Evolutionary conservation across 148 eudicot species (phyloP).

Genomic region (Heliamphora exappendiculata): DNA sequence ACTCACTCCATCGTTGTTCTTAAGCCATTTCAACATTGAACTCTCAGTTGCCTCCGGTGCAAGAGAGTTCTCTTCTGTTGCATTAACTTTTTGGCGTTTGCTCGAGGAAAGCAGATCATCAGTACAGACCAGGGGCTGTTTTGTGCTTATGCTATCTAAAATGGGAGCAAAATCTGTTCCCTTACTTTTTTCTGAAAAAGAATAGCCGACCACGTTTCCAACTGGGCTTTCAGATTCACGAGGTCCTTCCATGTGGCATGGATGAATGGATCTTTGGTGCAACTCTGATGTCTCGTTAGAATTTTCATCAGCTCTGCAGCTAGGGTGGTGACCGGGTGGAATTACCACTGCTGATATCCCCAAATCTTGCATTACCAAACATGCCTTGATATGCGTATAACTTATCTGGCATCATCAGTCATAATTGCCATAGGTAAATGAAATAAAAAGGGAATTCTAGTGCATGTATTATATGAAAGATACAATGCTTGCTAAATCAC

Average conservation of each 20-base stretch:
- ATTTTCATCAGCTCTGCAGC: conserved; percentile 18
- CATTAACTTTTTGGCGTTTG: conserved; percentile 48
- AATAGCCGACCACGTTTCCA: conserved; percentile 7
- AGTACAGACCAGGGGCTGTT: not conserved
- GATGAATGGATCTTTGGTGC: conserved; percentile 9
- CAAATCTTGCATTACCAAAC: conserved; percentile 47
- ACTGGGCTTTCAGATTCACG: conserved; percentile 10
- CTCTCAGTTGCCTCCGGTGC: conserved; percentile 42
- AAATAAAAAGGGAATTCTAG: not conserved
- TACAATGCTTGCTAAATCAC: not conserved
- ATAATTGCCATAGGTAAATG: not conserved
- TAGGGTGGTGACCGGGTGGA: conserved; percentile 14
- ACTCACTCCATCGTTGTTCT: conserved; percentile 56
- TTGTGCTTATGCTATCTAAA: too few species aligned
- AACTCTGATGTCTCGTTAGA: conserved; percentile 21
- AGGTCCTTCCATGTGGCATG: conserved; percentile 13
- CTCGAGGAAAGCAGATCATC: conserved; percentile 14
- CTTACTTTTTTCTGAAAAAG: conserved; percentile 6
- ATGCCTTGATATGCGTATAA: conserved; percentile 50
- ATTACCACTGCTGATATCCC: conserved; percentile 32
- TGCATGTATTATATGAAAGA: not conserved
- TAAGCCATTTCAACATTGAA: conserved; percentile 39
- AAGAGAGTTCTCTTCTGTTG: conserved; percentile 15
- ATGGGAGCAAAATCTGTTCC: conserved; percentile 1
- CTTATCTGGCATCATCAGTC: conserved; percentile 33